Evolutionary conservation across 1,284 basidiomycete species (phyloP), one percentile per base, ranked within the genome.

Genomic region (Salmacisia buchloeana): DNA sequence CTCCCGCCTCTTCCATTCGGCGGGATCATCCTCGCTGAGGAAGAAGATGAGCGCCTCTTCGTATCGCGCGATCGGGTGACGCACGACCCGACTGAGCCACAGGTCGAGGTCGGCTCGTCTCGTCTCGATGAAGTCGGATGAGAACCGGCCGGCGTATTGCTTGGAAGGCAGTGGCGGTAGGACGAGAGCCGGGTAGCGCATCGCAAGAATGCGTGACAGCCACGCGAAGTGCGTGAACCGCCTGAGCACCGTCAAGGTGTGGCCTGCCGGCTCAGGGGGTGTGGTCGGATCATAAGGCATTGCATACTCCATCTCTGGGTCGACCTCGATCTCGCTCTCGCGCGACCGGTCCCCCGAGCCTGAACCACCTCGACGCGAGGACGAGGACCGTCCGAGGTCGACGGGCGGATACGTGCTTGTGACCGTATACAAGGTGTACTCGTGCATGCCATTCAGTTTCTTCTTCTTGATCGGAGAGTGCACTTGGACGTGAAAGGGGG

Each of bases 161-260:
- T 92, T 90, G 77, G 89, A 88, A 0, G 91, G 91, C 2, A 92
- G 83, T 0, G 89, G 88, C 0, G 90, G 90, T 1, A 92, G 82
- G 1, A 87, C 86, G 39, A 92, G 85, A 0, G 89, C 88, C 7
- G 89, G 88, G 7, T 89, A 84, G 5, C 86, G 83, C 35, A 85
- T 82, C 31, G 83, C 82, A 41, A 92, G 81, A 2, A 87, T 85
- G 1, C 87, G 86, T 68, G 90, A 87, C 27, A 92, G 83, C 64
- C 88, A 84, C 23, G 88, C 86, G 71, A 93, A 93, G 66, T 92
- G 89, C 1, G 89, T 91, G 81, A 89, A 93, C 10, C 91, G 86
- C 15, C 91, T 83, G 25, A 87, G 83, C 25, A 92, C 90, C 2
- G 71, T 76, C 27, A 71, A 52, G 27, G 65, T 70, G 3, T 64